Percentiles rank a stretch among this genome's conserved stretches.
Conservation (phyloP, 768 basidiomycete species). For the Amanita rimosa region DNA sequence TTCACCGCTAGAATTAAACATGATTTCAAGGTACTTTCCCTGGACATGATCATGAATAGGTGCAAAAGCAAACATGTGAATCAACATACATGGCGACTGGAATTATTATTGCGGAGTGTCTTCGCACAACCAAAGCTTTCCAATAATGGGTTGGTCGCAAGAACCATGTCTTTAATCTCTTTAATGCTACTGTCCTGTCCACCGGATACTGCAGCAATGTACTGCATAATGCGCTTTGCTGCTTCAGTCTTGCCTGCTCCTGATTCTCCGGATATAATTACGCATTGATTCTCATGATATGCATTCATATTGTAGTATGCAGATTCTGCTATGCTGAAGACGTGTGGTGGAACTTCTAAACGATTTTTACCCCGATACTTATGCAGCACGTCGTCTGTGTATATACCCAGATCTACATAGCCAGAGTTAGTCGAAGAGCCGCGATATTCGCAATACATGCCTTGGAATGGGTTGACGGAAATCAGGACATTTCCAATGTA, state of each 20-base stretch:
- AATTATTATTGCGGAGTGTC: conserved; percentile 97
- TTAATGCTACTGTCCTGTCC: conserved; percentile 85
- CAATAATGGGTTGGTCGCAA: conserved; percentile 93
- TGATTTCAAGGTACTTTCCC: conserved; percentile 99
- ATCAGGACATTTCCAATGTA: conserved; percentile 98
- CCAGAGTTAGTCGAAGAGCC: not conserved
- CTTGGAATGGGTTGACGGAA: conserved; percentile 98
- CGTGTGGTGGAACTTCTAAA: conserved; percentile 95
- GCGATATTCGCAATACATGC: conserved; percentile 25
- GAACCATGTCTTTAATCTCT: conserved; percentile 98
- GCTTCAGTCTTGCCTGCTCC: conserved; percentile 99
- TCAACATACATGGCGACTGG: conserved; percentile 83
- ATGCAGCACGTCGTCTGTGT: conserved; percentile 79
- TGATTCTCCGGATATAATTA: conserved; percentile 98
- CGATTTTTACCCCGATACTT: conserved; percentile 95
- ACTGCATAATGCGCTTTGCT: conserved; percentile 99
- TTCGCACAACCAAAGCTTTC: conserved; percentile 99
- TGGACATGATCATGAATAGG: conserved; percentile 20
- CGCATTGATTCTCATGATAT: conserved; percentile 98
- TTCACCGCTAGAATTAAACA: conserved; percentile 90
- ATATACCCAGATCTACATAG: conserved; percentile 84
- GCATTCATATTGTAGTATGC: conserved; percentile 99
- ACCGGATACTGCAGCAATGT: conserved; percentile 94
- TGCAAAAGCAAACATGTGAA: not conserved
- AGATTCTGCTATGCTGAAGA: conserved; percentile 93